A percentile compares a stretch with the other conserved stretches of the same genome.
phyloP scores from a whole-genome alignment of 1,284 basidiomycete species.

The Ustilago trichophora region DNA sequence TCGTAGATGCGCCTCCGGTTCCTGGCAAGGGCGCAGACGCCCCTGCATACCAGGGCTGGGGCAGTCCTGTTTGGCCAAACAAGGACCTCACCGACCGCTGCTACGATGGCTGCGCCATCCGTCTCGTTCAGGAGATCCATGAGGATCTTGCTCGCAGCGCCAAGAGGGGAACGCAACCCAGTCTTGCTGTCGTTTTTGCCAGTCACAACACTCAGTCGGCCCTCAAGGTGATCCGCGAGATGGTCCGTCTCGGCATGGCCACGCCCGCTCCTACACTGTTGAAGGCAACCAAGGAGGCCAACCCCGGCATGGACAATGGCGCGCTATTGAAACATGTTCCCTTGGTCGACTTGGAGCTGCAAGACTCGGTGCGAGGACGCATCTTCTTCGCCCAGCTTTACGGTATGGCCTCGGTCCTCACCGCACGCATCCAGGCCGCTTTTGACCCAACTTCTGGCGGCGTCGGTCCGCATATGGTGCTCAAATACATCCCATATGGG shows the following conservation, averaged over 20 bases:
- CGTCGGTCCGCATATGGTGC: slow-evolving; percentile 68
- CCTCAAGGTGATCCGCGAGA: slow-evolving; percentile 73
- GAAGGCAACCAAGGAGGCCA: slow-evolving; percentile 25
- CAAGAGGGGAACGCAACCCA: slow-evolving; percentile 63
- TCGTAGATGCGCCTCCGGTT: slow-evolving; percentile 50
- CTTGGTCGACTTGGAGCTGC: slow-evolving; percentile 63
- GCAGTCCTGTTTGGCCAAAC: slow-evolving; percentile 69
- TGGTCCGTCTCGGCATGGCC: slow-evolving; percentile 74
- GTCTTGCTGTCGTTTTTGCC: slow-evolving; percentile 80
- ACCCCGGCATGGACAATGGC: not conserved
- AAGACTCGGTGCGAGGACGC: slow-evolving; percentile 74
- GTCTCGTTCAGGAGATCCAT: slow-evolving; percentile 74
- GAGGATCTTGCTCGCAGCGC: slow-evolving; percentile 29
- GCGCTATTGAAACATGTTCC: slow-evolving; percentile 23
- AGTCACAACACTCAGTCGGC: slow-evolving; percentile 83
- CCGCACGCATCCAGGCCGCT: slow-evolving; percentile 73
- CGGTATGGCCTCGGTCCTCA: slow-evolving; percentile 79
- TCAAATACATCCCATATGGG: slow-evolving; percentile 61
- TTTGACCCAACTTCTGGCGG: slow-evolving; percentile 76
- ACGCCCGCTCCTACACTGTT: slow-evolving; percentile 29
- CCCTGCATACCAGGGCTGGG: slow-evolving; percentile 40
- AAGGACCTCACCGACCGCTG: slow-evolving; percentile 79
- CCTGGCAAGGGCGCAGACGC: slow-evolving; percentile 42
- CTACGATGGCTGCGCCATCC: slow-evolving; percentile 76
- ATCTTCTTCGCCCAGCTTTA: slow-evolving; percentile 84